phyloP scores from a whole-genome alignment of 2,329 filamentous ascomycete genomes.

The Penicillium sp. region DNA sequence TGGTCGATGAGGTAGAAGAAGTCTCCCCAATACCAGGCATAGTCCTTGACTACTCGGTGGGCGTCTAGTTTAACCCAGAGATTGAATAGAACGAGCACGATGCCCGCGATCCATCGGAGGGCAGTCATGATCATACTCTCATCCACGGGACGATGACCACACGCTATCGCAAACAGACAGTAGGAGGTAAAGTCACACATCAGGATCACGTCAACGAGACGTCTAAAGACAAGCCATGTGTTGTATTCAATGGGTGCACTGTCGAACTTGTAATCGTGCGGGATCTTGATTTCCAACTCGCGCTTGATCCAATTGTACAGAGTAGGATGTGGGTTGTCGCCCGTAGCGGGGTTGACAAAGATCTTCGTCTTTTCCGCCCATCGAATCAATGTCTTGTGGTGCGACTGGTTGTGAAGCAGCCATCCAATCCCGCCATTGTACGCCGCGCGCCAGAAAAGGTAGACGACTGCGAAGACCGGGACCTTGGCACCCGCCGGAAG shows the following conservation, averaged over 20 bases:
- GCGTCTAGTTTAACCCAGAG: slow-evolving; percentile 98
- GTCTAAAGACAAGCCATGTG: slow-evolving; percentile 94
- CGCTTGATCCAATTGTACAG: slow-evolving; percentile 79
- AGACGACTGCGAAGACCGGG: slow-evolving; percentile 74
- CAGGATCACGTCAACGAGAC: slow-evolving; percentile 91
- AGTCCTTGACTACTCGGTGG: slow-evolving; percentile 96
- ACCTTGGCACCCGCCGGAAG: slow-evolving; percentile 67
- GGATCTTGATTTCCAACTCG: slow-evolving; percentile 92
- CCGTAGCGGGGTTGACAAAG: slow-evolving; percentile 77
- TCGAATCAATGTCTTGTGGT: slow-evolving; percentile 75
- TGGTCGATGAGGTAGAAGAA: slow-evolving; percentile 99
- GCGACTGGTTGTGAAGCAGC: slow-evolving; percentile 82
- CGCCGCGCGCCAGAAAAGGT: slow-evolving; percentile 83
- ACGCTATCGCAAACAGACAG: slow-evolving; percentile 89
- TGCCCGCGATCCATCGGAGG: slow-evolving; percentile 73
- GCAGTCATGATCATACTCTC: slow-evolving; percentile 66
- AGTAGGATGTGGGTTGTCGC: slow-evolving; percentile 74
- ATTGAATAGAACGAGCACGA: slow-evolving; percentile 83
- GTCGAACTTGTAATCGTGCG: slow-evolving; percentile 88
- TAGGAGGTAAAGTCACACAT: slow-evolving; percentile 99
- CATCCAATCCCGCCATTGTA: slow-evolving; percentile 95
- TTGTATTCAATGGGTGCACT: slow-evolving; percentile 96
- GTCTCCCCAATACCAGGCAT: slow-evolving; percentile 99
- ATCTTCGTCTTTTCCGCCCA: slow-evolving; percentile 84
- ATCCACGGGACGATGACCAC: slow-evolving; percentile 66